Evolutionary conservation across 306 rosid species (phyloP), one percentile per base, ranked within the genome.

Genomic region (Mimosa bimucronata): DNA sequence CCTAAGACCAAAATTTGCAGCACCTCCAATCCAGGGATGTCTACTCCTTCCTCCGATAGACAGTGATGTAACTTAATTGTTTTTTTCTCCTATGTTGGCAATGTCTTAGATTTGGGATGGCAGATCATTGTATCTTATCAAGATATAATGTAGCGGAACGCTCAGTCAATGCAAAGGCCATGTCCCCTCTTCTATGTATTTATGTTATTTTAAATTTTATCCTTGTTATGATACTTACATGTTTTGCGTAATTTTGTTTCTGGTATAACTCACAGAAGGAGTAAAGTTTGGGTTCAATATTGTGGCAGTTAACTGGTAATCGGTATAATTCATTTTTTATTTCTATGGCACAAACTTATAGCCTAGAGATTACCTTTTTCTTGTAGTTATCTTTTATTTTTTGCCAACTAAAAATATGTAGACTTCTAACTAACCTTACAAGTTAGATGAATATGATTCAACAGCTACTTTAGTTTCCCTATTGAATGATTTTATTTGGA

Each of bases 91-190:
- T n/a, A n/a, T n/a, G n/a, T n/a, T n/a, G n/a, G n/a, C n/a, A n/a
- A n/a, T n/a, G n/a, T n/a, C n/a, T n/a, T n/a, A n/a, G n/a, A n/a
- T n/a, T n/a, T n/a, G n/a, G n/a, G n/a, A n/a, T n/a, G n/a, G n/a
- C n/a, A n/a, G n/a, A n/a, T n/a, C n/a, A n/a, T n/a, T n/a, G 90
- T 88, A 92, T 65, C 97, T 94, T 53, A 83, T 94, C 90, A 92
- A 91, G 92, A 90, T 97, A 2, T 94, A n/a, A 94, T 67, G 83
- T 80, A 46, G 90, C 97, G 0, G 98, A 91, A 84, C 93, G 97
- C 14, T 97, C 98, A 0, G 97, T 94, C 79, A 94, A 94, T 77
- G 98, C 97, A 23, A 97, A 92, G 82, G 76, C 97, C 8, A 89
- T 94, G 92, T 94, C 98, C 21, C 97, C 98, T 46, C 88, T 91